Evolutionary conservation across 208 protist species (phyloP).

Genomic region (Leishmania mexicana): DNA sequence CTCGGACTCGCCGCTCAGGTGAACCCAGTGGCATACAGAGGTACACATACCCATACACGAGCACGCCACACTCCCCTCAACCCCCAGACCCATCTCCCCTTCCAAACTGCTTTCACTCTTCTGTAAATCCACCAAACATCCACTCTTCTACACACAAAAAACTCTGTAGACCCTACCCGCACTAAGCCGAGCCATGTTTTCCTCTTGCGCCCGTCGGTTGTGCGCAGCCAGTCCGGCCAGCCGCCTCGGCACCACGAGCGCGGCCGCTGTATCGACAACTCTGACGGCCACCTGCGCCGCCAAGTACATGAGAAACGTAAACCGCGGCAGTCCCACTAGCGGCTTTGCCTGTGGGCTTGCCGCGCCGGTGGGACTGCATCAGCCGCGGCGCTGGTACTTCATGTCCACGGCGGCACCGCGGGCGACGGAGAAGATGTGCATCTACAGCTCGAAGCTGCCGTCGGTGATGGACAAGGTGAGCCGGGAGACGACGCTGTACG

Average conservation of each 20-base stretch:
- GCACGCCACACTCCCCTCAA: not conserved
- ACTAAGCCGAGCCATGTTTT: not conserved
- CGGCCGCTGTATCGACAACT: too few species aligned
- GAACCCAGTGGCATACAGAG: not conserved
- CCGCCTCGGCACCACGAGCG: not conserved
- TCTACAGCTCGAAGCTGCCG: constrained; percentile 39
- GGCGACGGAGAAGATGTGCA: constrained; percentile 1
- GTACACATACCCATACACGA: not conserved
- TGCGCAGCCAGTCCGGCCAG: not conserved
- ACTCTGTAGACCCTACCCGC: not conserved
- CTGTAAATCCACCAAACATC: not conserved
- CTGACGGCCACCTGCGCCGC: not conserved
- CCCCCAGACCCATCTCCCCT: not conserved
- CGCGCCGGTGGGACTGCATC: constrained; percentile 2
- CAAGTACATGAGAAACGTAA: not conserved
- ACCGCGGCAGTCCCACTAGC: not conserved
- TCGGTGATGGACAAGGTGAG: constrained; percentile 27
- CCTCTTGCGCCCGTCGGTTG: not conserved
- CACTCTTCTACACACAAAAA: not conserved
- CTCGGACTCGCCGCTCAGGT: not conserved
- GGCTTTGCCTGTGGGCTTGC: not conserved
- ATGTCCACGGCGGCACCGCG: not conserved
- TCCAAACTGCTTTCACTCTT: not conserved
- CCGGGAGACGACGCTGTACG: constrained; percentile 30
- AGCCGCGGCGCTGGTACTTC: not conserved